phyloP scores from a whole-genome alignment of 169 alveolate genomes.

The Plasmodium vinckei region DNA sequence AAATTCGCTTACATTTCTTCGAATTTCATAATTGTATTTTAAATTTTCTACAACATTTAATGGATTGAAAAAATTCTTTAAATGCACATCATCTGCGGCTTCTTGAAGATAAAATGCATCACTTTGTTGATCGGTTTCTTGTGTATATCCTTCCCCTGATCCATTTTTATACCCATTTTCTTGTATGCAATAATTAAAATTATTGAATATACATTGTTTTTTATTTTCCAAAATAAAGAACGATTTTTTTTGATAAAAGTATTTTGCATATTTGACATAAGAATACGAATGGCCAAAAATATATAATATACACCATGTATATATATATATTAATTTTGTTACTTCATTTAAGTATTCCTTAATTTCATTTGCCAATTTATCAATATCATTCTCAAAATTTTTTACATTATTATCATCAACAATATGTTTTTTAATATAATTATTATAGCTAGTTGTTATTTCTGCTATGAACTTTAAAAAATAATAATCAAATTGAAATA shows the following conservation, averaged over 20 bases:
- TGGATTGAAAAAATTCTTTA: constrained; percentile 44
- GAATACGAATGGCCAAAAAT: constrained; percentile 73
- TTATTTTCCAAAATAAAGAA: constrained; percentile 62
- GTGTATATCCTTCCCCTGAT: not conserved
- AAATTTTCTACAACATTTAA: constrained; percentile 55
- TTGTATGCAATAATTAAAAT: constrained; percentile 30
- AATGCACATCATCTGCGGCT: constrained; percentile 11
- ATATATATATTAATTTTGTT: constrained; percentile 40
- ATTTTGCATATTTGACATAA: constrained; percentile 70
- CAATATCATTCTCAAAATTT: constrained; percentile 12
- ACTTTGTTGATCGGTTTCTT: not conserved
- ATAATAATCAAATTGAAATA: constrained; percentile 65
- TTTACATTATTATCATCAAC: constrained; percentile 6
- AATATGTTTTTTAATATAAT: constrained; percentile 46
- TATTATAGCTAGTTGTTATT: constrained; percentile 57
- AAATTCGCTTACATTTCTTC: constrained; percentile 30
- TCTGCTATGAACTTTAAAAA: constrained; percentile 67
- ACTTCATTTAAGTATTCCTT: constrained; percentile 36
- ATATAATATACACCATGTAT: constrained; percentile 67
- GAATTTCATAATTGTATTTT: constrained; percentile 55
- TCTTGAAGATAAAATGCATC: not conserved
- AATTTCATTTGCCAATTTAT: constrained; percentile 3
- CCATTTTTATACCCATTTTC: not conserved
- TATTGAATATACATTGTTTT: constrained; percentile 38
- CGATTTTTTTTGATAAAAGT: constrained; percentile 64